Evolutionary conservation across 176 grass and related monocot species (phyloP).

Genomic region (Phoenix dactylifera): DNA sequence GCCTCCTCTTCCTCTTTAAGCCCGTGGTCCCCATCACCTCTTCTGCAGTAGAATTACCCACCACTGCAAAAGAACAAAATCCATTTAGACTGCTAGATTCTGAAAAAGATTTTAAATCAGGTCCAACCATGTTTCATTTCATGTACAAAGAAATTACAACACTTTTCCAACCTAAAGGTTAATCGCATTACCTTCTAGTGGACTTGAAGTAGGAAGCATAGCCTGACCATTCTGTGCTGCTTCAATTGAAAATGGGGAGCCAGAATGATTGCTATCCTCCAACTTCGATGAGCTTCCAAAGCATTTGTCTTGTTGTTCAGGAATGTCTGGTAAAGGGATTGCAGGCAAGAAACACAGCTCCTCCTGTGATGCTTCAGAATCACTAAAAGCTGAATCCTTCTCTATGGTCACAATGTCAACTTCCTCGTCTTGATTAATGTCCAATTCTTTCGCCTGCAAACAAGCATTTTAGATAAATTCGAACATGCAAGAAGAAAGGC

Average conservation of each 20-base stretch:
- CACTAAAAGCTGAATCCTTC: conserved; percentile 52
- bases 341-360: conserved; percentile 64
- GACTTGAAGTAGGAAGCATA: conserved; percentile 58
- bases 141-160: too few species aligned
- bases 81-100: too few species aligned
- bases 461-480: conserved; percentile 14
- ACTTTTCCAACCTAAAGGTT: not conserved
- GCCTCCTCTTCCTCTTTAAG: conserved; percentile 67
- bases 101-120: too few species aligned
- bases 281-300: conserved; percentile 73
- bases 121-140: too few species aligned
- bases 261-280: conserved; percentile 90
- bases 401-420: conserved; percentile 67
- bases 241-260: conserved; percentile 73
- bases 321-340: conserved; percentile 63
- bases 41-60: conserved; percentile 75
- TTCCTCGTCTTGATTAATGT: conserved; percentile 64
- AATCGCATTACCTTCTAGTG: conserved; percentile 49
- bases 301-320: conserved; percentile 80
- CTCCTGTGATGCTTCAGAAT: conserved; percentile 44
- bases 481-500: not conserved
- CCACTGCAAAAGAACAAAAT: conserved; percentile 30
- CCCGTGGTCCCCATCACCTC: conserved; percentile 37
- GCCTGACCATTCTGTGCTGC: conserved; percentile 58
- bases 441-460: conserved; percentile 63